phyloP scores from a whole-genome alignment of 768 basidiomycete genomes.

The Chalciporus piperatus region DNA sequence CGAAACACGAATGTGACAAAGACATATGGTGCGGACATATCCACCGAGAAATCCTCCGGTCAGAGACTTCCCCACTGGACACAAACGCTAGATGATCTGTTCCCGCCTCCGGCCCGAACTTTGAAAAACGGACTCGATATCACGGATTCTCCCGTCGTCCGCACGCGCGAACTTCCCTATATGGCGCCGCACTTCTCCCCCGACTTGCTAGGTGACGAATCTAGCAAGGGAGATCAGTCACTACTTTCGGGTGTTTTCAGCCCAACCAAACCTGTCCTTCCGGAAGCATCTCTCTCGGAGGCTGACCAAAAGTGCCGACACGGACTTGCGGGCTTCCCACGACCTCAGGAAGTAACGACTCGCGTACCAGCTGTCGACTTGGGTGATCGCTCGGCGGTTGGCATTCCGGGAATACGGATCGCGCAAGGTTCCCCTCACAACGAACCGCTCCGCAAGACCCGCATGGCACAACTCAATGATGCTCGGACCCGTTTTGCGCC shows the following conservation, averaged over 20 bases:
- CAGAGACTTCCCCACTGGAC: slow-evolving; percentile 7
- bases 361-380: slow-evolving; percentile 5
- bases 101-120: slow-evolving; percentile 13
- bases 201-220: slow-evolving; percentile 9
- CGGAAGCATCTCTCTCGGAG: slow-evolving; percentile 12
- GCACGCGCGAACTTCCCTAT: slow-evolving; percentile 10
- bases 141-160: slow-evolving; percentile 29
- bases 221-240: slow-evolving; percentile 11
- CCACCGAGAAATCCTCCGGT: slow-evolving; percentile 3
- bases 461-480: slow-evolving; percentile 7
- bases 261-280: slow-evolving; percentile 5
- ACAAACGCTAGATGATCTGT: slow-evolving; percentile 27
- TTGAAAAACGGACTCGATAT: slow-evolving; percentile 5
- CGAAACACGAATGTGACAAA: slow-evolving; percentile 16
- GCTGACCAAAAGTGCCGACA: slow-evolving; percentile 16
- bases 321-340: slow-evolving; percentile 27
- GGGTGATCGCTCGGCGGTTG: background rate
- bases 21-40: slow-evolving; percentile 6
- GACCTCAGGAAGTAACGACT: slow-evolving; percentile 11
- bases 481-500: slow-evolving; percentile 14
- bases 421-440: background rate
- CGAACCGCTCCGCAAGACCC: slow-evolving; percentile 1
- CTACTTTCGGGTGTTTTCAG: slow-evolving; percentile 7
- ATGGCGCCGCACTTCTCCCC: slow-evolving; percentile 5
- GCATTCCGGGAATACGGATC: background rate